Evolutionary conservation across 441 rosid genomes (phyloP), one percentile per base, ranked within the genome.

Genomic region (California macrophylla): DNA sequence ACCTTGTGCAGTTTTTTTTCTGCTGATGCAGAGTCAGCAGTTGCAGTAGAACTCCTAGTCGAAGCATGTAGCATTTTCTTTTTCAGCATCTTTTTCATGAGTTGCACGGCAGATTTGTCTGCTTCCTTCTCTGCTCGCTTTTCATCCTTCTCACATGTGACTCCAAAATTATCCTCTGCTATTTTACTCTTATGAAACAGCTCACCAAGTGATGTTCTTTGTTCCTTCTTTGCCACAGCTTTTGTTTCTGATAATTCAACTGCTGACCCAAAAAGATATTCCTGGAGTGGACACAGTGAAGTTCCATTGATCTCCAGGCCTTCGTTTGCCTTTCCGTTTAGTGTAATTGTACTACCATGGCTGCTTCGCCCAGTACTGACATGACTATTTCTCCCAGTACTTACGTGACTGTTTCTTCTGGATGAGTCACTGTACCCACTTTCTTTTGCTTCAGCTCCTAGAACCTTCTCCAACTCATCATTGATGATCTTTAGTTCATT

Each of bases 171-270:
- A 0, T 42, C 50, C 77, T 87, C 93, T 45, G 74, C 72, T 58
- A 84, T 66, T 80, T 86, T 84, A 63, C 83, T 84, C 81, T 74
- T 88, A 80, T 90, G 93, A 71, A 90, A 85, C 75, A 90, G 80
- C 80, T 90, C 96, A 2, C 92, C 93, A n/a, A 90, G 90, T 10
- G 96, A 86, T 60, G 89, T 84, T 82, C 92, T 86, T 15, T 80
- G 71, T 63, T 88, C 93, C 81, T 85, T 88, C 82, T 83, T 88
- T 61, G 81, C 87, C 26, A 65, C 82, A 25, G 87, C 63, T 63
- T 83, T 80, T 40, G 90, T 86, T 76, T 85, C 91, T n/a, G 91
- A 79, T 69, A 84, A 28, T 58, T 88, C 91, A 73, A 85, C 80
- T 34, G 93, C 88, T 10, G 96, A 87, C 6, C 96, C 88, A 68